Conservation (phyloP, 495 filamentous ascomycete genomes). For the Pyrenula aspistea region DNA sequence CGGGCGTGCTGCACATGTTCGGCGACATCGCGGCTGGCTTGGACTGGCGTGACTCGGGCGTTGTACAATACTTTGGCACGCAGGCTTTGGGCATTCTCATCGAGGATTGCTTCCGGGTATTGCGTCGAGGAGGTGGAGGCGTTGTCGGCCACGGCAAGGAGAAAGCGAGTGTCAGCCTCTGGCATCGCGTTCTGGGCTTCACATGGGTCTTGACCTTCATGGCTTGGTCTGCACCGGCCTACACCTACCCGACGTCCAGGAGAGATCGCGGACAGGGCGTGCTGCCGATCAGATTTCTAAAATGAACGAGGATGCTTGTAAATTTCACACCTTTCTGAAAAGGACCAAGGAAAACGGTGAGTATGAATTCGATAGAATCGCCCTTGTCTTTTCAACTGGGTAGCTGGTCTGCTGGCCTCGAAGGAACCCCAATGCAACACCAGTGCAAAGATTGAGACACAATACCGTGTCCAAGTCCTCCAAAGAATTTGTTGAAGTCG, state of each 20-base stretch:
- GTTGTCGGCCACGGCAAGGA: not conserved
- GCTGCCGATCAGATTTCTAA: not conserved
- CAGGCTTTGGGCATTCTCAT: not conserved
- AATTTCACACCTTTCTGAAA: too few species aligned
- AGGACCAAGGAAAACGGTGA: too few species aligned
- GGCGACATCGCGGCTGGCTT: not conserved
- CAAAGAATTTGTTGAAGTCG: too few species aligned
- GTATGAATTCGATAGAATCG: too few species aligned
- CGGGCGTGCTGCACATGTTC: not conserved
- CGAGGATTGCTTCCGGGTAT: not conserved
- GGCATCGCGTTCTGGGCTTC: not conserved
- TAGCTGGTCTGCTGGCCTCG: too few species aligned
- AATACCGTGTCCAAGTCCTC: too few species aligned
- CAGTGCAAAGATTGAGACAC: too few species aligned
- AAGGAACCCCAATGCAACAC: too few species aligned
- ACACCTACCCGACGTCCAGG: not conserved
- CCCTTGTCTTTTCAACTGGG: too few species aligned
- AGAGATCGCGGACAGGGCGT: not conserved
- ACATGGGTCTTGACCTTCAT: not conserved
- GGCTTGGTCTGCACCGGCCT: not conserved
- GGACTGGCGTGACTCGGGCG: not conserved
- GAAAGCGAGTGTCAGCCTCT: not conserved
- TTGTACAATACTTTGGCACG: not conserved
- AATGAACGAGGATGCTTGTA: too few species aligned
- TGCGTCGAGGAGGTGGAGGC: not conserved